Conservation (phyloP, 148 eudicot genomes). For the Chenopodium berlandieri region DNA sequence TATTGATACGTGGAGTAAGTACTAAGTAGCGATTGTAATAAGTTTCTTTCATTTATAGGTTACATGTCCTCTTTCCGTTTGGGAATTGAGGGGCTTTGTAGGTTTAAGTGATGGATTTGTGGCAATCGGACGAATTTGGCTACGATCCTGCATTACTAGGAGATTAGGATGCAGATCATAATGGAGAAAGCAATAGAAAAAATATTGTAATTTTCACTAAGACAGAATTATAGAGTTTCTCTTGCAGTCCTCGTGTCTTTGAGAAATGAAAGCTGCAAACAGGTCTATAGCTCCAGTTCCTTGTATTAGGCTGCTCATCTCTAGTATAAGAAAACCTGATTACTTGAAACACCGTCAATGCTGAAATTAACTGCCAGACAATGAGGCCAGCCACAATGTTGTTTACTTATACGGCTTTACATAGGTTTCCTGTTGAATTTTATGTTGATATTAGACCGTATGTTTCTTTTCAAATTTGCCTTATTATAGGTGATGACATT, state of each 20-base stretch:
- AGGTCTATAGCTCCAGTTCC: not conserved
- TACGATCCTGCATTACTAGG: not conserved
- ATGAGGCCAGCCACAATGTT: not conserved
- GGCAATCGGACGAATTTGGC: not conserved
- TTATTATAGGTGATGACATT: no score
- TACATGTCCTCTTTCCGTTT: no score
- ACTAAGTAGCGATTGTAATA: no score
- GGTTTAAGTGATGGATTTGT: not conserved
- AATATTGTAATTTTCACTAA: not conserved
- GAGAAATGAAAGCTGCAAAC: not conserved
- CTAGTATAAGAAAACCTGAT: not conserved
- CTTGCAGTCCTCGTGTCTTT: not conserved
- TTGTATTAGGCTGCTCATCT: not conserved
- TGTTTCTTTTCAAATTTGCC: no score
- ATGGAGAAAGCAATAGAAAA: not conserved
- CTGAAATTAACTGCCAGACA: not conserved
- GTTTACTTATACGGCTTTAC: no score
- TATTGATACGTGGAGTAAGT: no score
- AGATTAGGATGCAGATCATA: not conserved
- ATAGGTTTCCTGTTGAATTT: no score
- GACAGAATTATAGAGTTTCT: not conserved
- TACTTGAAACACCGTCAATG: no score
- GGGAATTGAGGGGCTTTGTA: no score
- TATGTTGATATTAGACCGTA: no score
- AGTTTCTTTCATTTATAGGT: no score